Base-by-base conservation (phyloP, 192 early-diverging fungal species). In the Backusella tarrabulga region DNA sequence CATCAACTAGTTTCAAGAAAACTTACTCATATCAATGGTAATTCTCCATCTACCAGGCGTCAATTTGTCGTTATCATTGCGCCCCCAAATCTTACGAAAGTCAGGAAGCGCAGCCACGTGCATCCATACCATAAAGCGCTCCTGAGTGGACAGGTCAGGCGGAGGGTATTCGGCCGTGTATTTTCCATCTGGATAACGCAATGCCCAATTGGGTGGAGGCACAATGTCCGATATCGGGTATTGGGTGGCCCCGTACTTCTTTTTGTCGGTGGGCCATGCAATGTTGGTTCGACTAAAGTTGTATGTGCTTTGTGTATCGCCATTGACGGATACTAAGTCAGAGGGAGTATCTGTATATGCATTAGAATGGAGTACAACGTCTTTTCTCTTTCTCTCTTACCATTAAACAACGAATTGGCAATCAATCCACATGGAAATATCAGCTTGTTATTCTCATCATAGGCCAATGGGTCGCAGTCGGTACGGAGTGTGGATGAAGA, bases 101-200 rank as follows among this genome's bases (percentile, higher is more conserved):
- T 91, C 95, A 11, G 97, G 95, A 67, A 98, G 86, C 0, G 95
- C 97, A 4, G 97, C 95, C 5, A 95, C 94, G 19, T 95, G 88
- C 96, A 99, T 97, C 97, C 97, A 99, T 34, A 99, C 97, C 81
- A 94, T 91, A 77, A 99, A 91, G 34, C 91, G 87, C 87, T 97
- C 92, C 84, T 91, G 85, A 11, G 74, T 77, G 3, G 84, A 67
- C 40, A 97, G 81, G 69, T 97, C 86, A 0, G 95, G 93, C 23
- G 88, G 93, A 32, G 82, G 82, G 14, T 83, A 34, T 34, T 78
- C 80, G 8, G 75, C 74, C 14, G 77, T 73, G 56, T 87, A 86
- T 66, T 85, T 75, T 12, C 85, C 87, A 46, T 81, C 68, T 4
- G 91, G 90, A 74, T 88, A 97, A 6, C 87, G 84, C n/a, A 36